Evolutionary conservation across 306 rosid species (phyloP).

Genomic region (Cucumis hystrix): DNA sequence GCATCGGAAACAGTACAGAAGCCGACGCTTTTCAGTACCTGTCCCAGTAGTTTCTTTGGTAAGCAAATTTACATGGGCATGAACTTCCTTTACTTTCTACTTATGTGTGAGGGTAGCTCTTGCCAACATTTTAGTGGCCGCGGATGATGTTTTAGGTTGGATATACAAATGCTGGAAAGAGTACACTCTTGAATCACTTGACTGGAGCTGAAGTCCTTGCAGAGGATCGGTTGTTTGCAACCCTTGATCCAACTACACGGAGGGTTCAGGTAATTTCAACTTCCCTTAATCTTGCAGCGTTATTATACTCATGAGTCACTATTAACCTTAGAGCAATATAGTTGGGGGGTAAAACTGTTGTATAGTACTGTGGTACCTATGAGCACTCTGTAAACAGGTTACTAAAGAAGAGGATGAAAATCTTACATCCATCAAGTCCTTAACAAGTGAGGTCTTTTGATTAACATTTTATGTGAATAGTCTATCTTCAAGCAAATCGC

Average conservation of each 20-base stretch:
- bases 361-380: no score
- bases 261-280: slow-evolving; percentile 71
- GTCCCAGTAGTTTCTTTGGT: slow-evolving; percentile 94
- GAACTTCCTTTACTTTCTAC: background rate
- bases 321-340: background rate
- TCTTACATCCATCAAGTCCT: no score
- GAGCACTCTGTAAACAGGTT: no score
- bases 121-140: slow-evolving; percentile 10
- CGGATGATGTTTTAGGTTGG: slow-evolving; percentile 56
- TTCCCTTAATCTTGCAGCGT: background rate
- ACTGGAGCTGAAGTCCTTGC: slow-evolving; percentile 94
- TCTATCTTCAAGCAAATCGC: no score
- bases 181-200: slow-evolving; percentile 82
- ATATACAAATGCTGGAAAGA: slow-evolving; percentile 97
- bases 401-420: no score
- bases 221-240: slow-evolving; percentile 91
- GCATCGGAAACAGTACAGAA: slow-evolving; percentile 87
- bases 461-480: no score
- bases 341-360: no score
- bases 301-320: background rate
- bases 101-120: background rate
- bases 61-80: slow-evolving; percentile 1
- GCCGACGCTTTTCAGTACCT: slow-evolving; percentile 66
- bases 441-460: no score
- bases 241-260: slow-evolving; percentile 96